phyloP scores from a whole-genome alignment of 139 green algal species.

The Chlamydomonas sp. region DNA sequence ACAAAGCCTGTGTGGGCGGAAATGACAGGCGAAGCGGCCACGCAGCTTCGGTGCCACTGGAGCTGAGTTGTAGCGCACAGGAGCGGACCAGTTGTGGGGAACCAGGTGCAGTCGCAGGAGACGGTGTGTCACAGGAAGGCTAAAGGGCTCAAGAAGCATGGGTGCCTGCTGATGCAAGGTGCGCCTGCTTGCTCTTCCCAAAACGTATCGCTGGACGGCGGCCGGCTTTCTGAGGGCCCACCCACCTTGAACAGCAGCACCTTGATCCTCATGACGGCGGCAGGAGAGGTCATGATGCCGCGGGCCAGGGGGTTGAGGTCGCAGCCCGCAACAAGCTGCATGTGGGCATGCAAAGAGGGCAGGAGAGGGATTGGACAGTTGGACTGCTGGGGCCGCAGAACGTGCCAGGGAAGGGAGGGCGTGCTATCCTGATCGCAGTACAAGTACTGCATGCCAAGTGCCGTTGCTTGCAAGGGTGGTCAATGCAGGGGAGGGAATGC shows the following conservation, averaged over 20 bases:
- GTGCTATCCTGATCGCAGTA: no score
- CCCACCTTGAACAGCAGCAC: slow-evolving; percentile 14
- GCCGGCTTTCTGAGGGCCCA: neutral
- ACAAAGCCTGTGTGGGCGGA: neutral
- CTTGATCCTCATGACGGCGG: slow-evolving; percentile 18
- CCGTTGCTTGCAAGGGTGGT: neutral
- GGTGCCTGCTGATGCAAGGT: no score
- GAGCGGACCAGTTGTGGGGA: no score
- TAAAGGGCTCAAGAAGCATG: no score
- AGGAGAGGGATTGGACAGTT: neutral
- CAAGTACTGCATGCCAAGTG: no score
- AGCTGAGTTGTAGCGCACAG: no score
- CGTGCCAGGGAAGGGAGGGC: neutral
- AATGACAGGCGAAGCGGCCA: neutral
- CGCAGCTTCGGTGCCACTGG: no score
- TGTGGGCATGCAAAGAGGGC: neutral
- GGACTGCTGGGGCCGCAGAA: neutral
- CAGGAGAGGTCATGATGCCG: slow-evolving; percentile 32
- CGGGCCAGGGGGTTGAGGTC: slow-evolving; percentile 37
- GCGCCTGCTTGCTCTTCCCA: neutral
- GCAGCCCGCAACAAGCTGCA: slow-evolving; percentile 28
- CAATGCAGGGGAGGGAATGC: neutral
- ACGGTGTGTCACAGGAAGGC: no score
- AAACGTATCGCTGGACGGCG: neutral
- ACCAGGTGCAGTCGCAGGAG: no score